Conservation (phyloP, 192 early-diverging fungal genomes). For the Linnemannia hyalina region DNA sequence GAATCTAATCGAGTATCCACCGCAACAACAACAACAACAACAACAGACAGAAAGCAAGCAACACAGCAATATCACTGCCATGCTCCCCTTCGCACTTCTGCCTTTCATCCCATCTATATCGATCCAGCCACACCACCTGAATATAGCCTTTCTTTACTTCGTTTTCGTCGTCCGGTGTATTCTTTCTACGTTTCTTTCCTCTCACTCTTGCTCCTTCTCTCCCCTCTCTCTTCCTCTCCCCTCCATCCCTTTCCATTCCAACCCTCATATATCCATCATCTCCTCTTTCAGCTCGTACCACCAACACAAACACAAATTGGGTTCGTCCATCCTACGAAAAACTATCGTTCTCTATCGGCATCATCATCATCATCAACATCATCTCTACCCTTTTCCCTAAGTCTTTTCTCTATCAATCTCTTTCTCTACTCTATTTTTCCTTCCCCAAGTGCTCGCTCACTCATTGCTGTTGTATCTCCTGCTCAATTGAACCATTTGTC, state of each 20-base stretch:
- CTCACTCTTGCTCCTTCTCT: neutral
- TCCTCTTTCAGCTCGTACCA: conserved; percentile 3
- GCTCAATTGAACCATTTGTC: neutral
- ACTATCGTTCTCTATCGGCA: neutral
- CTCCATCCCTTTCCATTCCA: neutral
- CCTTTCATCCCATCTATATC: neutral
- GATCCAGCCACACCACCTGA: too few species aligned
- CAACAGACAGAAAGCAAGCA: too few species aligned
- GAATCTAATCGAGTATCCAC: too few species aligned
- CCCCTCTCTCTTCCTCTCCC: neutral
- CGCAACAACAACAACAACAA: too few species aligned
- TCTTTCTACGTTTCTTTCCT: neutral
- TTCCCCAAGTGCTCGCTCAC: neutral
- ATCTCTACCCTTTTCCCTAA: too few species aligned
- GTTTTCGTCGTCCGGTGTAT: neutral
- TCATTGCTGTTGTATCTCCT: neutral
- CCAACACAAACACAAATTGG: neutral
- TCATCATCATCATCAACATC: neutral
- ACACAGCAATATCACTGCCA: neutral
- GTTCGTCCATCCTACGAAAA: neutral
- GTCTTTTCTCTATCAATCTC: neutral
- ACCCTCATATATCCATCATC: neutral
- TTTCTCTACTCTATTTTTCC: neutral
- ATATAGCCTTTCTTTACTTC: neutral
- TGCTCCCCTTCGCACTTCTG: neutral